Evolutionary conservation across 345 rosid genomes (phyloP).

Genomic region (Anastatica hierochuntica): DNA sequence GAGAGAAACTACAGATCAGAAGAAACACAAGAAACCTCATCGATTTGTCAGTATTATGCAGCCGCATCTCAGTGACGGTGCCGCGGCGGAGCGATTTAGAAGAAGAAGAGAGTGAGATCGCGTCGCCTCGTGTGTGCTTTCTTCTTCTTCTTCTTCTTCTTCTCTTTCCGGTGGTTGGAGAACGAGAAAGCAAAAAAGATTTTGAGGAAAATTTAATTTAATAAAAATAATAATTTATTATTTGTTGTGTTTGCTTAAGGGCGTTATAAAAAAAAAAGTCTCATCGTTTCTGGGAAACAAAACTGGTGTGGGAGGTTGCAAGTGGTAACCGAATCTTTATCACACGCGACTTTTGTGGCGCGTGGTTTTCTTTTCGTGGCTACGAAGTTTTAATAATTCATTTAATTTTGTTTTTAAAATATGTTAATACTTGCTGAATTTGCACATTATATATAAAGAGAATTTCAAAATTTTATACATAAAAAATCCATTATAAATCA

Average conservation of each 20-base stretch:
- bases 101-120: constrained; percentile 8
- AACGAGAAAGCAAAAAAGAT: constrained; percentile 29
- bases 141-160: neutral
- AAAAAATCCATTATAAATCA: too few species aligned
- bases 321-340: constrained; percentile 3
- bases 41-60: constrained; percentile 14
- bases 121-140: constrained; percentile 6
- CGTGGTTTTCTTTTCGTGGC: constrained; percentile 2
- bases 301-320: neutral
- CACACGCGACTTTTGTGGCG: constrained; percentile 20
- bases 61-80: constrained; percentile 17
- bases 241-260: constrained; percentile 1
- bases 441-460: neutral
- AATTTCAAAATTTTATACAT: too few species aligned
- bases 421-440: constrained; percentile 1
- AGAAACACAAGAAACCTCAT: constrained; percentile 24
- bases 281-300: constrained; percentile 8
- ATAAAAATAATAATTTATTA: neutral
- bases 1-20: constrained; percentile 31
- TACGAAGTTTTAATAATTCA: neutral
- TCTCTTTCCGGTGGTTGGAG: constrained; percentile 30
- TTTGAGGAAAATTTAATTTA: neutral
- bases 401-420: neutral
- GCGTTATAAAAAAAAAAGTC: too few species aligned
- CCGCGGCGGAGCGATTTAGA: constrained; percentile 13